Conservation (phyloP, 2,329 filamentous ascomycete species). For the Xylariaceae sp. region DNA sequence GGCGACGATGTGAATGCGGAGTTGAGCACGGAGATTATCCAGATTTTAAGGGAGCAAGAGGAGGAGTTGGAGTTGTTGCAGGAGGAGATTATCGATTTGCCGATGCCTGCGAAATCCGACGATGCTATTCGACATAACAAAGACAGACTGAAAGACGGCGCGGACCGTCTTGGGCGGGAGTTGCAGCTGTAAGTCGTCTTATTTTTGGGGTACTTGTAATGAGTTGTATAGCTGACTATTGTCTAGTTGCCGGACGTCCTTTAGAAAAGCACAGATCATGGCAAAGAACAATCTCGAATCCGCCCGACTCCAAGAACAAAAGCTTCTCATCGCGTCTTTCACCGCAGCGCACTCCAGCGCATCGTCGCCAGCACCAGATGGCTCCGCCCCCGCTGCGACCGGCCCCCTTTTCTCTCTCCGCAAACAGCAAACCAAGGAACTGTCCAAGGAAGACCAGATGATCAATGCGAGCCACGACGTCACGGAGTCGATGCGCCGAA, state of each 20-base stretch:
- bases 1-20: slow-evolving; percentile 59
- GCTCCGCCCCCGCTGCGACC: slow-evolving; percentile 28
- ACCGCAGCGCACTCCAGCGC: slow-evolving; percentile 39
- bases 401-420: slow-evolving; percentile 29
- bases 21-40: slow-evolving; percentile 73
- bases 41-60: slow-evolving; percentile 69
- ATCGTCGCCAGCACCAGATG: slow-evolving; percentile 31
- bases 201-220: too few species aligned
- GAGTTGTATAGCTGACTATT: not conserved
- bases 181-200: slow-evolving; percentile 67
- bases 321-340: slow-evolving; percentile 66
- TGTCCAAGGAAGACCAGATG: slow-evolving; percentile 58
- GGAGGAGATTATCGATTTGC: slow-evolving; percentile 71
- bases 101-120: slow-evolving; percentile 41
- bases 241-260: slow-evolving; percentile 55
- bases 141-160: slow-evolving; percentile 59
- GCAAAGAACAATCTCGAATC: slow-evolving; percentile 70
- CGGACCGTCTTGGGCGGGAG: slow-evolving; percentile 63
- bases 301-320: slow-evolving; percentile 70
- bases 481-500: slow-evolving; percentile 74
- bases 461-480: slow-evolving; percentile 76
- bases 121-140: slow-evolving; percentile 57
- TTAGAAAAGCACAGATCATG: slow-evolving; percentile 74
- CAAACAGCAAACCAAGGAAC: slow-evolving; percentile 32
- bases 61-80: slow-evolving; percentile 76